Evolutionary conservation across 345 rosid genomes (phyloP), one percentile per base, ranked within the genome.

Genomic region (Aquilaria sinensis): DNA sequence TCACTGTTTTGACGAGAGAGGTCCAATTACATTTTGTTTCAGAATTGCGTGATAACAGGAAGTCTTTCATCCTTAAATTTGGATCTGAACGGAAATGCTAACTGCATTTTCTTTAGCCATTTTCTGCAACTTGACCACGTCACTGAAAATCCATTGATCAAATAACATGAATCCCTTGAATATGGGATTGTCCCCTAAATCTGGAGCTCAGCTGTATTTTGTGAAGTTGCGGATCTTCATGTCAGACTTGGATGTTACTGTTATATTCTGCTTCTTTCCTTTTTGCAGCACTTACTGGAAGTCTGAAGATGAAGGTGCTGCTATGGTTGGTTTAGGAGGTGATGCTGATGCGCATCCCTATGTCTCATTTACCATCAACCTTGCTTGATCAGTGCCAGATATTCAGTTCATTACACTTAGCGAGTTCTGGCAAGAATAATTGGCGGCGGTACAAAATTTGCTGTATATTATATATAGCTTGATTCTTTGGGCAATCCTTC

Each of bases 301-400:
- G 80, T 64, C 88, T 23, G 99, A 85, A 70, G 97, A 95, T 47
- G 99, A 95, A 53, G 79, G 58, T 2, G 97, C 89, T 75, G 90
- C 80, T 32, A 80, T 91, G 82, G 87, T 79, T 31, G 96, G 88
- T 61, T 72, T 91, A 47, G 97, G 83, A 41, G 96, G 93, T 9
- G 99, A 95, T 16, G 74, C 79, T 0, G 99, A 89, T 60, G 37
- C 85, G 12, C 70, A 94, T 73, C 93, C 97, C 0, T 95, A 95
- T 11, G 96, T 91, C 63, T 91, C 93, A 65, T 87, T 91, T 91
- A 89, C 99, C 4, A 89, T 95, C 84, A 94, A 86, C 79, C 78
- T 94, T 69, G 79, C 72, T 34, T 93, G 77, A 90, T 69, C 30
- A 52, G 64, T 41, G 55, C 41, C 5, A 29, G 11, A 66, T 46